A percentile compares a stretch with the other conserved stretches of the same genome.
These are phyloP conservation scores for Sesbania bispinosa DNA, from an alignment of 306 rosid genomes.

Conservation along the genomic window DNA sequence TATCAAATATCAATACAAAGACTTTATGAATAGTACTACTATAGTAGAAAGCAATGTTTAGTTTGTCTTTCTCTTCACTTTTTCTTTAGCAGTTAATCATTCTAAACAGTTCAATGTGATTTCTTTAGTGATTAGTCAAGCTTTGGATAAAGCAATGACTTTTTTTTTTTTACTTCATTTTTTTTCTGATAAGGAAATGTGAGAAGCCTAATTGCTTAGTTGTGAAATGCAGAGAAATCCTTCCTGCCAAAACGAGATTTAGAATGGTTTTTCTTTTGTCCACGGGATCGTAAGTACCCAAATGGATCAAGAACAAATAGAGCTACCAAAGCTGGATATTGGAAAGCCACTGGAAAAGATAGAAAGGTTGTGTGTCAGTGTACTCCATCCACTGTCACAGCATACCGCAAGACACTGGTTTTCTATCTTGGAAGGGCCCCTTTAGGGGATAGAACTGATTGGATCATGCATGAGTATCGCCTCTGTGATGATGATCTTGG, in stretches of 20 bases:
- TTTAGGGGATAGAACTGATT: slow-evolving; percentile 73
- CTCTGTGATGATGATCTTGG: slow-evolving; percentile 48
- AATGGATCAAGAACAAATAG: slow-evolving; percentile 87
- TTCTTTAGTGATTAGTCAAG: slow-evolving; percentile 23
- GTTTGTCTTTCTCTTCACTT: slow-evolving; percentile 19
- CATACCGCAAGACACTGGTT: slow-evolving; percentile 79
- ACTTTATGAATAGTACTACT: slow-evolving; percentile 2
- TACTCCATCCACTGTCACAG: slow-evolving; percentile 43
- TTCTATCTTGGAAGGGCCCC: slow-evolving; percentile 93
- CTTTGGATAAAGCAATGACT: slow-evolving; percentile 10
- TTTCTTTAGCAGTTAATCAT: slow-evolving; percentile 24
- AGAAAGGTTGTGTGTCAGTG: slow-evolving; percentile 56
- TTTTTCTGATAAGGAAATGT: slow-evolving; percentile 6
- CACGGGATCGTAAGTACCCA: slow-evolving; percentile 84
- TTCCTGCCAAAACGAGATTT: slow-evolving; percentile 73
- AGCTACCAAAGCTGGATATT: slow-evolving; percentile 90
- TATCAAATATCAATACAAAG: neutral
- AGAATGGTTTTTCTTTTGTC: slow-evolving; percentile 97
- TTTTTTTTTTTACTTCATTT: neutral
- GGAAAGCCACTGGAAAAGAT: slow-evolving; percentile 99
- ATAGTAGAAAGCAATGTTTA: neutral
- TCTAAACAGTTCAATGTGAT: slow-evolving; percentile 14
- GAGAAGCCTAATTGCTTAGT: slow-evolving; percentile 18
- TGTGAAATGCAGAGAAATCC: slow-evolving; percentile 62
- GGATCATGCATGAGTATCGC: slow-evolving; percentile 97